Conservation (phyloP, 1,139 yeast genomes). For the Blastobotrys petasosporus region DNA sequence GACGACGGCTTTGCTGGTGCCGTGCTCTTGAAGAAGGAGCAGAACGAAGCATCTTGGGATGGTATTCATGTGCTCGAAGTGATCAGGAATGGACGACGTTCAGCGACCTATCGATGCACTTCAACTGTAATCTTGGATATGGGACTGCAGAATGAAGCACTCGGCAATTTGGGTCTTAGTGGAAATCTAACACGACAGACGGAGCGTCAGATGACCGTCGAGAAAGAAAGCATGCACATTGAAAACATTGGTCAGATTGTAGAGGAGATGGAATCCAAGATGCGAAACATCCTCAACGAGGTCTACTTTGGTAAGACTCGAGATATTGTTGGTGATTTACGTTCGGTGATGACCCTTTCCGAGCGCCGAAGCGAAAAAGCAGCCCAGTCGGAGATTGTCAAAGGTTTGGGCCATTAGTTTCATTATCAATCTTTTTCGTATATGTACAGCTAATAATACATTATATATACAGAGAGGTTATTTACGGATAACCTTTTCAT, state of each 20-base stretch:
- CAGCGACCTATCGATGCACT: slow-evolving; percentile 67
- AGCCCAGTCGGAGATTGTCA: slow-evolving; percentile 29
- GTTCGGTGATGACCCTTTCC: slow-evolving; percentile 40
- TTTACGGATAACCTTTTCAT: background rate
- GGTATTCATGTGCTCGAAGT: slow-evolving; percentile 90
- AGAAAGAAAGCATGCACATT: slow-evolving; percentile 60
- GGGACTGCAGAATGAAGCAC: slow-evolving; percentile 27
- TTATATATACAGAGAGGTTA: background rate
- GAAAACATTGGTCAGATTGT: slow-evolving; percentile 79
- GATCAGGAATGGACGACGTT: slow-evolving; percentile 40
- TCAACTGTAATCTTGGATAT: slow-evolving; percentile 83
- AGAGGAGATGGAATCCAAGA: slow-evolving; percentile 83
- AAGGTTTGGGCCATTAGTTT: slow-evolving; percentile 21
- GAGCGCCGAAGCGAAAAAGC: slow-evolving; percentile 29
- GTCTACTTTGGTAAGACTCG: slow-evolving; percentile 94
- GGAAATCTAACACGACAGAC: slow-evolving; percentile 79
- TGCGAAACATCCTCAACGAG: slow-evolving; percentile 82
- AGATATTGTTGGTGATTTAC: slow-evolving; percentile 70
- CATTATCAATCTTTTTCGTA: background rate
- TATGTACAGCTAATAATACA: background rate
- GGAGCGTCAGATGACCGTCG: slow-evolving; percentile 44
- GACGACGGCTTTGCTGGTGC: slow-evolving; percentile 79
- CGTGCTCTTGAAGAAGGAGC: slow-evolving; percentile 65
- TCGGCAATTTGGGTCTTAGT: slow-evolving; percentile 50
- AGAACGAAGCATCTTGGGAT: slow-evolving; percentile 69